Evolutionary conservation across 306 rosid genomes (phyloP), one percentile per base, ranked within the genome.

Genomic region (Ochetophila trinervis): DNA sequence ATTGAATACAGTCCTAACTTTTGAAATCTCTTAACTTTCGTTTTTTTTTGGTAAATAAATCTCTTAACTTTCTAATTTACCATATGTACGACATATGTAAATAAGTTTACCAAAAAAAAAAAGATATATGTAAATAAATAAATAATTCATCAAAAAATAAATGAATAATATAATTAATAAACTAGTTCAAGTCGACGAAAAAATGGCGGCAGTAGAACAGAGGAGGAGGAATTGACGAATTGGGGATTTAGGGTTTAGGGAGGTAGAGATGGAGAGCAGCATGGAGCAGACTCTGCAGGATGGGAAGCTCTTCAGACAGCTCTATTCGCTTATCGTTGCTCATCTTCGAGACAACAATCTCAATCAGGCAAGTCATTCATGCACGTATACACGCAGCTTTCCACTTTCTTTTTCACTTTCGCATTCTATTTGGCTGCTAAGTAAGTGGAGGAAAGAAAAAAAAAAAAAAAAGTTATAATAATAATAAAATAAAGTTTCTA

Each of bases 321-420:
- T 89, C 84, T 85, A 85, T 75, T 80, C 95, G 62, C 95, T 92
- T 55, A 87, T 92, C 52, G 95, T 92, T 20, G 86, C 92, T 68
- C 91, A 89, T 78, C 98, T 92, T 78, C 89, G 92, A 8, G 87
- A 84, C 71, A 80, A 79, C 70, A 89, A 85, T 80, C 86, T 88
- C 69, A 79, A 76, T 65, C 98, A 92, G 91, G 95, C 68, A 76
- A 72, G 71, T 32, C 16, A 50, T 50, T 50, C 9, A 5, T 15
- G 32, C 5, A 15, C 37, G 21, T 22, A 34, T 24, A 27, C 32
- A 27, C 32, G 32, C 4, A 27, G 9, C 12, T 37, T 49, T 51
- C 47, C 53, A 40, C 61, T 35, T 68, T 55, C 17, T 34, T 60
- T n/a, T 45, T 22, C 2, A 23, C 22, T 50, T 36, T 24, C 1